Evolutionary conservation across 2,329 filamentous ascomycete species (phyloP).

Genomic region (Drechslerella dactyloides): DNA sequence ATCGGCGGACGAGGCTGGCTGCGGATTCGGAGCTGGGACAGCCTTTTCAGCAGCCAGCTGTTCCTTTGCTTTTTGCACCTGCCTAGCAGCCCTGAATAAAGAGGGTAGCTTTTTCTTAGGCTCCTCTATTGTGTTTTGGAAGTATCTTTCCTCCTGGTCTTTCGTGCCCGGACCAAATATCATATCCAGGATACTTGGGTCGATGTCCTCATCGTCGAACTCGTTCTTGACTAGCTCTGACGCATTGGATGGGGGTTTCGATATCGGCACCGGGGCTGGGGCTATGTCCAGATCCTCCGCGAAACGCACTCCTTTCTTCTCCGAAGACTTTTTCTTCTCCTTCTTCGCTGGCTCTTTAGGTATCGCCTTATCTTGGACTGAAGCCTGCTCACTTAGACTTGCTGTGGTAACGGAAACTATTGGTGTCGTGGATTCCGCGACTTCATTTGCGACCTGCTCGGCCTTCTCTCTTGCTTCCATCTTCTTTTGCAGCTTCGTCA

Average conservation of each 20-base stretch:
- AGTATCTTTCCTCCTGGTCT: slow-evolving; percentile 44
- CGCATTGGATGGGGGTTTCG: slow-evolving; percentile 53
- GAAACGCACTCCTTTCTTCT: slow-evolving; percentile 80
- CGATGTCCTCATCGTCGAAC: slow-evolving; percentile 47
- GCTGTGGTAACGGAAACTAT: slow-evolving; percentile 15
- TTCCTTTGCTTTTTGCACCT: slow-evolving; percentile 41
- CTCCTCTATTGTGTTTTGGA: slow-evolving; percentile 34
- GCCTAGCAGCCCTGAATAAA: slow-evolving; percentile 39
- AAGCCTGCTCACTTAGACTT: slow-evolving; percentile 7
- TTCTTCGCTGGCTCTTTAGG: slow-evolving; percentile 51
- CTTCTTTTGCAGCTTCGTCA: slow-evolving; percentile 46
- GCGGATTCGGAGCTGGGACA: neutral
- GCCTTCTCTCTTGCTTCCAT: slow-evolving; percentile 45
- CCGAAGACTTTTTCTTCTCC: slow-evolving; percentile 52
- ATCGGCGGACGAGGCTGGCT: neutral
- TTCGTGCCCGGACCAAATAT: slow-evolving; percentile 41
- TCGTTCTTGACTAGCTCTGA: slow-evolving; percentile 38
- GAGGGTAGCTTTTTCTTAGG: slow-evolving; percentile 46
- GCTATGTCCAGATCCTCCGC: slow-evolving; percentile 76
- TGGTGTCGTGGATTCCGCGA: slow-evolving; percentile 1
- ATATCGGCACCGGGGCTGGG: slow-evolving; percentile 57
- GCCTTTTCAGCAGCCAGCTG: slow-evolving; percentile 29
- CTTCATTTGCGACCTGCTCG: slow-evolving; percentile 32
- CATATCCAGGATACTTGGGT: slow-evolving; percentile 47
- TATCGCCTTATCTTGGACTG: slow-evolving; percentile 44